A percentile compares a stretch with the other conserved stretches of the same genome.
Evolutionary conservation across 768 basidiomycete genomes (phyloP).

Genomic region (Suillus plorans): DNA sequence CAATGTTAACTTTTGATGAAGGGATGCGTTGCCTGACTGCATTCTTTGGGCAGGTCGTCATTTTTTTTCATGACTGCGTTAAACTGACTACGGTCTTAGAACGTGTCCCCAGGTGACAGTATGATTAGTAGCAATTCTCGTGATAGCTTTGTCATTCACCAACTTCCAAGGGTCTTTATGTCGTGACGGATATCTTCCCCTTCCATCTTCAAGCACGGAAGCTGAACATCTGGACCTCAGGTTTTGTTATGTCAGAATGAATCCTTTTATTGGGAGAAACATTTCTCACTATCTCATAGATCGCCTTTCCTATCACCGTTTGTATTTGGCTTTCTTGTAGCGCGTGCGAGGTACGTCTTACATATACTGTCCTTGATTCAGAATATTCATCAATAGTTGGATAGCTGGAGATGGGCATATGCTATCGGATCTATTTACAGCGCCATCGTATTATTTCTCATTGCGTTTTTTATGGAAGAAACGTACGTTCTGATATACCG

Average conservation of each 20-base stretch:
- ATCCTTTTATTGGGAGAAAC: slow-evolving; percentile 28
- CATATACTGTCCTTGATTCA: background rate
- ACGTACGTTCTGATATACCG: slow-evolving; percentile 32
- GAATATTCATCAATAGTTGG: background rate
- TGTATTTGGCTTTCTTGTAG: slow-evolving; percentile 28
- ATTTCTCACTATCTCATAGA: slow-evolving; percentile 35
- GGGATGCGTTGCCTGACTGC: slow-evolving; percentile 32
- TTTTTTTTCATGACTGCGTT: background rate
- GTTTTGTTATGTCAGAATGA: slow-evolving; percentile 47
- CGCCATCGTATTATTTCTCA: slow-evolving; percentile 44
- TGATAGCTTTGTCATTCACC: background rate
- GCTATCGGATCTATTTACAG: slow-evolving; percentile 50
- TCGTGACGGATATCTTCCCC: slow-evolving; percentile 51
- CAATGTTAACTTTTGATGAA: slow-evolving; percentile 7
- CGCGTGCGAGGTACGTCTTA: slow-evolving; percentile 22
- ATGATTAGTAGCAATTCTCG: slow-evolving; percentile 3
- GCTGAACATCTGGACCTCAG: slow-evolving; percentile 54
- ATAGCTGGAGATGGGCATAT: slow-evolving; percentile 52
- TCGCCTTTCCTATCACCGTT: slow-evolving; percentile 31
- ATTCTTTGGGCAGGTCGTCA: slow-evolving; percentile 28
- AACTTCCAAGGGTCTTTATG: slow-evolving; percentile 37
- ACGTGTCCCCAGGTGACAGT: slow-evolving; percentile 55
- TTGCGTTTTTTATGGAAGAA: slow-evolving; percentile 49
- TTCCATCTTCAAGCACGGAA: slow-evolving; percentile 55
- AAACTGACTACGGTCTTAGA: slow-evolving; percentile 21